phyloP scores from a whole-genome alignment of 768 basidiomycete genomes.

The Steccherinum ochraceum region DNA sequence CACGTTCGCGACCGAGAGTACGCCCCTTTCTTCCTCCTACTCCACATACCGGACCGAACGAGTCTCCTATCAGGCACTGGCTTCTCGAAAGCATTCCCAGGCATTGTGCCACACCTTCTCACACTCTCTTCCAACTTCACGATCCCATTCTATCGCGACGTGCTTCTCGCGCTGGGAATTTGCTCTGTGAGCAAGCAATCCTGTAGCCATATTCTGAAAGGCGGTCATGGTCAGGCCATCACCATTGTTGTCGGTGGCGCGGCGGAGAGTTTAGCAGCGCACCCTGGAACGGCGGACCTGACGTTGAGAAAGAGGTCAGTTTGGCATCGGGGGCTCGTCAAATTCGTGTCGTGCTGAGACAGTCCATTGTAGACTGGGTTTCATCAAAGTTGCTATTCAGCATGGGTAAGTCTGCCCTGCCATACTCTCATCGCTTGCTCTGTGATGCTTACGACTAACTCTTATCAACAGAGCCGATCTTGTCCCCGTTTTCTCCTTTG shows the following conservation, averaged over 20 bases:
- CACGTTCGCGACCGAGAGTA: conserved; percentile 95
- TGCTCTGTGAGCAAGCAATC: conserved; percentile 88
- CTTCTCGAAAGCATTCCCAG: conserved; percentile 86
- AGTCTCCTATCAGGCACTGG: conserved; percentile 59
- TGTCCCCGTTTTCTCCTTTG: conserved; percentile 97
- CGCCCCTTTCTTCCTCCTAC: conserved; percentile 2
- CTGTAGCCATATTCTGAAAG: conserved; percentile 78
- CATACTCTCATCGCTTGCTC: neutral
- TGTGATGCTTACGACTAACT: neutral
- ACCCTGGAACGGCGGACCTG: conserved; percentile 93
- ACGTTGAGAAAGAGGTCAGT: conserved; percentile 67
- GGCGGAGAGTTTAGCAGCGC: conserved; percentile 88
- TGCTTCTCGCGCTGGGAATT: conserved; percentile 80
- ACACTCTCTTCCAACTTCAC: conserved; percentile 88
- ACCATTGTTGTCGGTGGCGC: conserved; percentile 97
- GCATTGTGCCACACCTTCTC: conserved; percentile 87
- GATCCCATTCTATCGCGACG: conserved; percentile 90
- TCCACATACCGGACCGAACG: neutral
- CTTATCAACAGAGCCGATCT: conserved; percentile 72
- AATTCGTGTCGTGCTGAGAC: neutral
- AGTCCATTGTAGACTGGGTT: conserved; percentile 60
- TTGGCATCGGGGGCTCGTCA: neutral
- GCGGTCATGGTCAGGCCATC: conserved; percentile 50
- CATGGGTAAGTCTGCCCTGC: conserved; percentile 64
- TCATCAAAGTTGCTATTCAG: conserved; percentile 91